Evolutionary conservation across 192 early-diverging fungal species (phyloP).

Genomic region (Gorgonomyces haynaldii): DNA sequence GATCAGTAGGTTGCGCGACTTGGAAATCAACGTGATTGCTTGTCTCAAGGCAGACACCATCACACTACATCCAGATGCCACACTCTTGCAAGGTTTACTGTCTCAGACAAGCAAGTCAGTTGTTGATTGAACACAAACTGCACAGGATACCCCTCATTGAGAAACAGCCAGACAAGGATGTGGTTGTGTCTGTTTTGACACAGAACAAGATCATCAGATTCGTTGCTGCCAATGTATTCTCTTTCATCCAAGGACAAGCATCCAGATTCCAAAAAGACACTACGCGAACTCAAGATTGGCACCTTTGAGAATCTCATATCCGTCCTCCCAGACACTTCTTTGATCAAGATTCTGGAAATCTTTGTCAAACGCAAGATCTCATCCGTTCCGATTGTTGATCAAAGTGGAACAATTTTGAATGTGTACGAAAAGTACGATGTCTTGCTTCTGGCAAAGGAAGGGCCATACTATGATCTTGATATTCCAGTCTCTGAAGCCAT

Average conservation of each 20-base stretch:
- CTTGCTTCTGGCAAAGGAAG: slow-evolving; percentile 60
- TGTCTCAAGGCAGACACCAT: neutral
- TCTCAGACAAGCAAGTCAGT: slow-evolving; percentile 58
- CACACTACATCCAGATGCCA: neutral
- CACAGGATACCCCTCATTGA: slow-evolving; percentile 87
- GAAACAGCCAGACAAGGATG: slow-evolving; percentile 59
- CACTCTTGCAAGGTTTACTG: too few species aligned
- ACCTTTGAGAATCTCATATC: slow-evolving; percentile 76
- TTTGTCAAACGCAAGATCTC: slow-evolving; percentile 87
- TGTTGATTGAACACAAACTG: slow-evolving; percentile 69
- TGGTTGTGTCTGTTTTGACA: slow-evolving; percentile 84
- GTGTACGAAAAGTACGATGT: slow-evolving; percentile 97
- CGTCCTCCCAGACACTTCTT: slow-evolving; percentile 63
- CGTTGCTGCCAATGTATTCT: slow-evolving; percentile 68
- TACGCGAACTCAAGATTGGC: slow-evolving; percentile 75
- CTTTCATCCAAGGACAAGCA: slow-evolving; percentile 3
- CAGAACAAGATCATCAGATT: slow-evolving; percentile 79
- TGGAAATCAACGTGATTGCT: slow-evolving; percentile 38
- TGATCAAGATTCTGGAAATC: slow-evolving; percentile 82
- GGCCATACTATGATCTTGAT: slow-evolving; percentile 64
- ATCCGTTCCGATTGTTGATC: slow-evolving; percentile 87
- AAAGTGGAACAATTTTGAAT: slow-evolving; percentile 52
- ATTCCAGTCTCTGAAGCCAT: slow-evolving; percentile 82
- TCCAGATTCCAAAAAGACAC: slow-evolving; percentile 14
- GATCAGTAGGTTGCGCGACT: slow-evolving; percentile 53